Conservation (phyloP, 495 filamentous ascomycete genomes). For the Aspergillus campestris region DNA sequence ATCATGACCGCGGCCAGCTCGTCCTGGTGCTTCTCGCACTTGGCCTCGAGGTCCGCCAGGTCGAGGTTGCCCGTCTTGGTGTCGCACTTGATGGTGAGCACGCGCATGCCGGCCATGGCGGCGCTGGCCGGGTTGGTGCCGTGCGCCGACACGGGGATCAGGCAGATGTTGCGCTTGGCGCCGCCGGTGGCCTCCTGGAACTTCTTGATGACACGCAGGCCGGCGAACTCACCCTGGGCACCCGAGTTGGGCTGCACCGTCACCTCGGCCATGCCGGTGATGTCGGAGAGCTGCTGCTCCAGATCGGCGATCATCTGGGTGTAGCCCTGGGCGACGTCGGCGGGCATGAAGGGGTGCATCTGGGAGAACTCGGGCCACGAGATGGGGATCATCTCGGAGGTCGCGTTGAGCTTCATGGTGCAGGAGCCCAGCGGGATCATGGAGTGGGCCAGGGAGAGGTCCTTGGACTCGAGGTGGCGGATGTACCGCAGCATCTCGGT, state of each 20-base stretch:
- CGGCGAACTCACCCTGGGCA: slow-evolving; percentile 93
- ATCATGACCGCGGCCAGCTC: slow-evolving; percentile 95
- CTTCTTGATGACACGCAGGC: slow-evolving; percentile 84
- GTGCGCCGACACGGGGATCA: slow-evolving; percentile 95
- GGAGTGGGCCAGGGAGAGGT: slow-evolving; percentile 89
- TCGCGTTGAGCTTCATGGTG: slow-evolving; percentile 98
- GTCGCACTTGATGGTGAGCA: slow-evolving; percentile 90
- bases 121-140: slow-evolving; percentile 96
- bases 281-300: slow-evolving; percentile 66
- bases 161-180: slow-evolving; percentile 78
- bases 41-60: slow-evolving; percentile 72
- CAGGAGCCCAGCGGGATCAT: slow-evolving; percentile 99
- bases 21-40: slow-evolving; percentile 79
- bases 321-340: slow-evolving; percentile 60
- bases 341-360: slow-evolving; percentile 75
- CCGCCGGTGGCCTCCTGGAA: slow-evolving; percentile 62
- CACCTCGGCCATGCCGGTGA: slow-evolving; percentile 85
- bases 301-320: slow-evolving; percentile 59
- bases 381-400: slow-evolving; percentile 86
- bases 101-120: slow-evolving; percentile 95
- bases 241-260: slow-evolving; percentile 96
- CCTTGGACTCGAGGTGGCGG: slow-evolving; percentile 88
- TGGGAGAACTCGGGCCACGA: slow-evolving; percentile 79
- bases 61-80: slow-evolving; percentile 84
- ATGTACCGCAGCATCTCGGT: slow-evolving; percentile 95